These are phyloP conservation scores for Conticribra weissflogii DNA, from an alignment of 108 stramenopile species.

Conservation along the genomic window DNA sequence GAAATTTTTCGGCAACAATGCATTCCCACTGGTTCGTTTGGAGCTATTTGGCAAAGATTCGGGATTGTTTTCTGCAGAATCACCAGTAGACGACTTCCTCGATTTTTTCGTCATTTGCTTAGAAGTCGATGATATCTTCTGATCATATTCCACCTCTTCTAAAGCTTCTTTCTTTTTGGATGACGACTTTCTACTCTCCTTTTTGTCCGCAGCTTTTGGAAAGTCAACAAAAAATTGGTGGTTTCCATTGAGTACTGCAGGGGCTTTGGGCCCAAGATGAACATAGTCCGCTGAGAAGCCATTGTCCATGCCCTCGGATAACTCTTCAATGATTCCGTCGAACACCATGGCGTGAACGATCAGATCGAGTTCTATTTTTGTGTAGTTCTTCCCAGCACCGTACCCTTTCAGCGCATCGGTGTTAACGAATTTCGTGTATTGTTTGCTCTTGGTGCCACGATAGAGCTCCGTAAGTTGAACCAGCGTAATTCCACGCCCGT, in stretches of 20 bases:
- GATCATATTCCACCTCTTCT: slow-evolving; percentile 25
- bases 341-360: slow-evolving; percentile 78
- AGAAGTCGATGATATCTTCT: background rate
- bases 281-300: slow-evolving; percentile 84
- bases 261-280: slow-evolving; percentile 60
- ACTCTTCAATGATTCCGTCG: slow-evolving; percentile 73
- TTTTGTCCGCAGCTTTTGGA: slow-evolving; percentile 39
- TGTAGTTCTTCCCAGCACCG: slow-evolving; percentile 69
- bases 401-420: slow-evolving; percentile 44
- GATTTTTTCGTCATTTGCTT: slow-evolving; percentile 40
- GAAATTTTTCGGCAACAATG: slow-evolving; percentile 58
- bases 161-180: slow-evolving; percentile 30
- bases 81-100: slow-evolving; percentile 25
- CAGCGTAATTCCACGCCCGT: slow-evolving; percentile 67
- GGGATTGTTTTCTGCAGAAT: background rate
- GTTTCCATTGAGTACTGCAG: slow-evolving; percentile 43
- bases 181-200: slow-evolving; percentile 43
- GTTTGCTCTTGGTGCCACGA: slow-evolving; percentile 75
- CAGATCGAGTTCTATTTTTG: slow-evolving; percentile 67
- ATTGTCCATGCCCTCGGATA: slow-evolving; percentile 35
- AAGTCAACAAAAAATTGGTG: slow-evolving; percentile 72
- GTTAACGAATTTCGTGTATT: slow-evolving; percentile 59
- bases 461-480: slow-evolving; percentile 74
- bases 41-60: slow-evolving; percentile 10
- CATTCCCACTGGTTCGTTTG: slow-evolving; percentile 26